Conservation (phyloP, 805 yeast species). For the Ogataea paradorogensis region DNA sequence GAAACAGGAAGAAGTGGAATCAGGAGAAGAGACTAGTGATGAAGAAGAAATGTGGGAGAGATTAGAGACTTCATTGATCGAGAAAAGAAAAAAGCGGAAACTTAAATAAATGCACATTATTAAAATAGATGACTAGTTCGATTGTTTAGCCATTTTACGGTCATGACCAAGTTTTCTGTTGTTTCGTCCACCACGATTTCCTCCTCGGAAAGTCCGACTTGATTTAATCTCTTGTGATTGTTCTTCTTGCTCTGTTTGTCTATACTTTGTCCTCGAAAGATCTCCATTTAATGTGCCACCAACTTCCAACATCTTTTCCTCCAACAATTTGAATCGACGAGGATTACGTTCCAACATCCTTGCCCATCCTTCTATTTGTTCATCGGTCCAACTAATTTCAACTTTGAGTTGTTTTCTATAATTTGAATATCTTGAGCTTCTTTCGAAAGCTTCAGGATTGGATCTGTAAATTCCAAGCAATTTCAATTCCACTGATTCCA, state of each 20-base stretch:
- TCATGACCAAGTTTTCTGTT: slow-evolving; percentile 62
- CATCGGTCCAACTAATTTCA: slow-evolving; percentile 73
- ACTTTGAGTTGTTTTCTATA: slow-evolving; percentile 50
- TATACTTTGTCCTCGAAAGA: slow-evolving; percentile 9
- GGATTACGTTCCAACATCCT: slow-evolving; percentile 69
- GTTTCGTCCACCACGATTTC: slow-evolving; percentile 56
- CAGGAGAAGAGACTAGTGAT: slow-evolving; percentile 27
- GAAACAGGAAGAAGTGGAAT: slow-evolving; percentile 33
- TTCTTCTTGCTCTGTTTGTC: slow-evolving; percentile 7
- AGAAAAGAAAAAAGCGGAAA: slow-evolving; percentile 31
- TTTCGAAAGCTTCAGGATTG: slow-evolving; percentile 47
- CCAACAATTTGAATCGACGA: slow-evolving; percentile 55
- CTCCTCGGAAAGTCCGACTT: slow-evolving; percentile 42
- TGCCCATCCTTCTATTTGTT: slow-evolving; percentile 93
- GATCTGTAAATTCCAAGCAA: slow-evolving; percentile 56
- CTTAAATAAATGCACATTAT: slow-evolving; percentile 10
- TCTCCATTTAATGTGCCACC: slow-evolving; percentile 34
- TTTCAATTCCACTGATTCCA: slow-evolving; percentile 49
- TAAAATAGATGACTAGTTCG: slow-evolving; percentile 4
- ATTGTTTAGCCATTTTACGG: slow-evolving; percentile 43
- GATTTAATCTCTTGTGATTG: slow-evolving; percentile 3
- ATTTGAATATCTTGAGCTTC: slow-evolving; percentile 44
- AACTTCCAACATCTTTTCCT: slow-evolving; percentile 52
- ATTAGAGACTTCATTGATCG: slow-evolving; percentile 23
- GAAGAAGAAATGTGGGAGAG: slow-evolving; percentile 35